A percentile compares a stretch with the other conserved stretches of the same genome.
These are phyloP conservation scores for Mycena venus DNA, from an alignment of 768 basidiomycete species.

Conservation along the genomic window DNA sequence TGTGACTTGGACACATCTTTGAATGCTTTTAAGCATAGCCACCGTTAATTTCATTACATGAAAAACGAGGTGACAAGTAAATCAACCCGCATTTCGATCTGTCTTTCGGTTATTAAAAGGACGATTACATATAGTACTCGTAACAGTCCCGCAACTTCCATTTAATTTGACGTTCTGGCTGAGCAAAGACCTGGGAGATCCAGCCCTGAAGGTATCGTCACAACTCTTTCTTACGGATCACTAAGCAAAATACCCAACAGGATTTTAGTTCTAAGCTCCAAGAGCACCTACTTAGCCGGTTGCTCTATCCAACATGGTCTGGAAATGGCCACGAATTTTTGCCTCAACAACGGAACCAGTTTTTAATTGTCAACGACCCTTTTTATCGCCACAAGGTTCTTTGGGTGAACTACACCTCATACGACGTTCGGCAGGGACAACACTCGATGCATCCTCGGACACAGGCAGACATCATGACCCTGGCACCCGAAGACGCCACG, in stretches of 20 bases:
- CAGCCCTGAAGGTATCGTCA: neutral
- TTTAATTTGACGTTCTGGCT: neutral
- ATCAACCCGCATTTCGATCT: no score
- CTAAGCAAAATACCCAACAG: neutral
- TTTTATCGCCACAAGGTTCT: neutral
- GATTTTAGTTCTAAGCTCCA: neutral
- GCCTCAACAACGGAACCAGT: neutral
- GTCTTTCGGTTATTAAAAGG: no score
- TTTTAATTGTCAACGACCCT: neutral
- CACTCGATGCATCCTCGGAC: neutral
- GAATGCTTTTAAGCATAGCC: no score
- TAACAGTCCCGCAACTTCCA: neutral
- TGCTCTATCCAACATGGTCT: neutral
- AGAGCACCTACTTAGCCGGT: neutral
- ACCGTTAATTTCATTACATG: no score
- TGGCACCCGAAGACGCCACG: neutral
- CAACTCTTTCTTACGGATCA: neutral
- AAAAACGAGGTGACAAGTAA: no score
- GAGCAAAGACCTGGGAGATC: neutral
- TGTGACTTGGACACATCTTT: no score
- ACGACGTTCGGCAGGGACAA: neutral
- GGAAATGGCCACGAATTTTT: neutral
- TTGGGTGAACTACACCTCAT: neutral
- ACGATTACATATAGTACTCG: no score
- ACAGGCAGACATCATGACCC: neutral